phyloP scores from a whole-genome alignment of 441 rosid genomes.

The Metrosideros polymorpha region DNA sequence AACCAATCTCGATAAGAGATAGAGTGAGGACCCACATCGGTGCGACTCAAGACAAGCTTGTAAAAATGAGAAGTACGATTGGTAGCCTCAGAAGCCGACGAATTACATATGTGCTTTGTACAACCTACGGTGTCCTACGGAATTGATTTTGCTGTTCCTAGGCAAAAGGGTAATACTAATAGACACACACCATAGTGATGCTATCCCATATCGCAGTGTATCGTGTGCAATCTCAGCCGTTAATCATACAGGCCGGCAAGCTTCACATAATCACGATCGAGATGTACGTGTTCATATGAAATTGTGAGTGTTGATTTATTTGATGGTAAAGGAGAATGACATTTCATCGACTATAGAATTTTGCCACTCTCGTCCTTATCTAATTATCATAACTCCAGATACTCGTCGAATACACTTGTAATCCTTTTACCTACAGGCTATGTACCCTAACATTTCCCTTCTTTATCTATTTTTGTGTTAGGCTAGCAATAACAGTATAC shows the following conservation, averaged over 20 bases:
- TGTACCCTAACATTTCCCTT: neutral
- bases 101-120: accelerated
- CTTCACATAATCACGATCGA: accelerated
- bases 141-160: neutral
- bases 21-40: neutral
- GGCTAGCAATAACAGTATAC: neutral
- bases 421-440: neutral
- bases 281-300: neutral
- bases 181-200: neutral
- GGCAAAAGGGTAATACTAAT: neutral
- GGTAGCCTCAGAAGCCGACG: neutral
- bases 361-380: neutral
- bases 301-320: accelerated
- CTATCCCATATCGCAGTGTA: neutral
- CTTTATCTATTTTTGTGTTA: neutral
- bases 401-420: neutral
- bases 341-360: neutral
- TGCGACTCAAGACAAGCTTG: accelerated
- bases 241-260: accelerated
- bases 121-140: neutral
- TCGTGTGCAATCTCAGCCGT: neutral
- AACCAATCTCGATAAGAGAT: neutral
- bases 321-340: neutral
- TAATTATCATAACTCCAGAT: neutral
- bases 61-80: neutral